Base-by-base conservation (phyloP, 2,329 filamentous ascomycete genomes). In the Orbilia blumenaviensis region DNA sequence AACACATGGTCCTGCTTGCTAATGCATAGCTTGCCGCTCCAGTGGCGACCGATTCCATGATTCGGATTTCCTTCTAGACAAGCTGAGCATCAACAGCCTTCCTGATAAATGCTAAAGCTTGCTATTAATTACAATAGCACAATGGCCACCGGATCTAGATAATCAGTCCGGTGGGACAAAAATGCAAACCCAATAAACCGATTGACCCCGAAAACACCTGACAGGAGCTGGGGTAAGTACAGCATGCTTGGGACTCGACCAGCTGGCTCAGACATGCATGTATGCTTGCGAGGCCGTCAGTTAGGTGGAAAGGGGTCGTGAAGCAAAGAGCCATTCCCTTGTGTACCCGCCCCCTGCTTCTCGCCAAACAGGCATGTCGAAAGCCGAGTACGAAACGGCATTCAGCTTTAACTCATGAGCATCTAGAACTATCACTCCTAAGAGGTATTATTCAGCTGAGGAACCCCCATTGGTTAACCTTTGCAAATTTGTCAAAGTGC, bases 331-430 rank as follows among this genome's bases (percentile, higher is more conserved):
- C 2, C 32, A 6, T 44, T 21, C 48, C 46, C 36, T 21, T 36
- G 21, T 58, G 27, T 67, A 36, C 50, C 54, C 44, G 44, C 50
- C 32, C 25, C 61, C 27, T 41, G 10, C 21, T 41, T 2, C 21
- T 52, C 32, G 61, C 68, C 32, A 73, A 66, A 73, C 25, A 72
- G 60, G 67, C 48, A 64, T 72, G 60, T 72, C 46, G 48, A 60
- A 72, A 63, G 42, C 56, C 21, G 27, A 52, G 52, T 16, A 34
- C 52, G 21, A 71, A 44, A 38, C 6, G 38, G 32, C 34, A 32
- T 38, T 62, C 42, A 61, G 54, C 44, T n/a, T n/a, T n/a, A n/a
- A n/a, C n/a, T n/a, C n/a, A n/a, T 44, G 34, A 66, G 25, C 32
- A 52, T 48, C 48, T 25, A 2, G 25, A 71, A 41, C 23, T 56